Evolutionary conservation across 1,284 basidiomycete genomes (phyloP).

Genomic region (Trichosporon faecale): DNA sequence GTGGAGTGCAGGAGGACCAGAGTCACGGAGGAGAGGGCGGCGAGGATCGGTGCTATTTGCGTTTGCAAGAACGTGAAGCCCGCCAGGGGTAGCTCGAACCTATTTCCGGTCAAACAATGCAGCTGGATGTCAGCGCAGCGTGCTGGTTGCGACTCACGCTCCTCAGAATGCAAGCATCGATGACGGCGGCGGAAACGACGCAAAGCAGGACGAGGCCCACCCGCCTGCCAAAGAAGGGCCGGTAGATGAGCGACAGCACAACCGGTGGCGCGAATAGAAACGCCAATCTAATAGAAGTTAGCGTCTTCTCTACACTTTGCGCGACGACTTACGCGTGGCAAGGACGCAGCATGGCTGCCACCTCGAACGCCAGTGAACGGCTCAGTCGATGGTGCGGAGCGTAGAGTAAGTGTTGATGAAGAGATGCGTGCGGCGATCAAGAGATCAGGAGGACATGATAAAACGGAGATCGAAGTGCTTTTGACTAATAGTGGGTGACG

Average conservation of each 20-base stretch:
- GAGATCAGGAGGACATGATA: background rate
- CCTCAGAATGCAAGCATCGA: background rate
- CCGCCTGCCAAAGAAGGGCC: background rate
- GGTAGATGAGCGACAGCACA: slow-evolving; percentile 5
- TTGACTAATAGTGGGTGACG: slow-evolving; percentile 7
- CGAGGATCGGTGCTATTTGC: slow-evolving; percentile 5
- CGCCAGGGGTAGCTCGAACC: background rate
- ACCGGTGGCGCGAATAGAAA: slow-evolving; percentile 3
- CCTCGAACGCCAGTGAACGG: background rate
- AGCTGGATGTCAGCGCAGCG: background rate
- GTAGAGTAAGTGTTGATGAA: background rate
- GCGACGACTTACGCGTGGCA: background rate
- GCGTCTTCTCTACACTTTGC: background rate
- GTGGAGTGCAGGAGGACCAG: slow-evolving; percentile 6
- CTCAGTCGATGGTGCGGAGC: background rate
- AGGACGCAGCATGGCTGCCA: slow-evolving; percentile 8
- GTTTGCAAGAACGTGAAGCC: background rate
- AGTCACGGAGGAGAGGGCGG: background rate
- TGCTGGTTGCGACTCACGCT: background rate
- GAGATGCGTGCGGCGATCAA: background rate
- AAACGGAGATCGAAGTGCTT: background rate
- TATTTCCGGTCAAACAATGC: background rate
- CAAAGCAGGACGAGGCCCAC: background rate
- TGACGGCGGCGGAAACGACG: background rate
- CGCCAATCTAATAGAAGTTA: background rate